Evolutionary conservation across 2,329 filamentous ascomycete genomes (phyloP), one percentile per base, ranked within the genome.

Genomic region (Penicillium brevicompactum): DNA sequence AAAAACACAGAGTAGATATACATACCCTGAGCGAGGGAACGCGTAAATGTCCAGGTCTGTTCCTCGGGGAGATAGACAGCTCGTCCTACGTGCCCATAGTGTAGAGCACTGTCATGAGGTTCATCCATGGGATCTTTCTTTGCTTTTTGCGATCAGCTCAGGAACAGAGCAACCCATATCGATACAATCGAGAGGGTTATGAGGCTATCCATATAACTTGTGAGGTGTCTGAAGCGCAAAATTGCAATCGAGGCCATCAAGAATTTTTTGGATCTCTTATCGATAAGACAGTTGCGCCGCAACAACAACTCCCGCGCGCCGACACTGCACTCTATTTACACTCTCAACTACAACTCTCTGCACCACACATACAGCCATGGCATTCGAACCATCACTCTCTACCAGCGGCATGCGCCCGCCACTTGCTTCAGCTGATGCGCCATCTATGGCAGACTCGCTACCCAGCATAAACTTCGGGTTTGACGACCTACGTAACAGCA

Each of bases 401-500:
- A 79, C 79, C 45, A 82, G 78, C 61, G 78, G 75, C 49, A 76
- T 81, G 73, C 76, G 82, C 65, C 79, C 80, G 46, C 80, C 80
- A 7, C 73, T 82, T 38, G 74, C 80, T 44, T 73, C 73, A 13
- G 78, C 82, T 46, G 79, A 81, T 64, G 81, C 78, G 49, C 80
- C 81, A 10, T 85, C 82, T 40, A 85, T 86, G 82, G 84, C 83
- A 31, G 84, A 87, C 69, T 81, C 81, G 45, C 85, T 99, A 8
- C 94, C 94, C 34, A 90, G 84, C 71, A 90, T 96, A 74, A 92
- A 96, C 75, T 97, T 99, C 74, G 92, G 92, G 55, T 97, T 97
- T 74, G 92, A 97, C 67, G 91, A 97, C 65, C 78, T 99, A 70
- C 92, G 93, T 76, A 91, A 93, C 68, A 90, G 92, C 76, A 97